Evolutionary conservation across 495 filamentous ascomycete genomes (phyloP).

Genomic region (Podospora appendiculata): DNA sequence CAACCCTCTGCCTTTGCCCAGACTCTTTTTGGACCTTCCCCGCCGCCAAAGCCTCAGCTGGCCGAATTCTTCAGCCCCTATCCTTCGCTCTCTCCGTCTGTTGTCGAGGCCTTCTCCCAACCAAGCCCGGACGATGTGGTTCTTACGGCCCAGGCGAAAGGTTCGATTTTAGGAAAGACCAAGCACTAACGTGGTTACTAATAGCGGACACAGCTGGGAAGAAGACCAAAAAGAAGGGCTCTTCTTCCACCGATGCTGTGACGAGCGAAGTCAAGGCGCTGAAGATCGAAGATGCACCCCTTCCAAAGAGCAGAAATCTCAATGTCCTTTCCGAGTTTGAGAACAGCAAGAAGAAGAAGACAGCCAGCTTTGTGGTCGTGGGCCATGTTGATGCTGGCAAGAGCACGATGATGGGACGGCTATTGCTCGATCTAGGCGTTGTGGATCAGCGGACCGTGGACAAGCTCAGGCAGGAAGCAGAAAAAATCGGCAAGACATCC

Average conservation of each 20-base stretch:
- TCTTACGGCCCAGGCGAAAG: constrained; percentile 80
- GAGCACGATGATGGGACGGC: constrained; percentile 91
- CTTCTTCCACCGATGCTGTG: constrained; percentile 22
- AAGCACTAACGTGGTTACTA: constrained; percentile 32
- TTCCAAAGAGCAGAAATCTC: constrained; percentile 76
- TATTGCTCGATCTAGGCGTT: constrained; percentile 83
- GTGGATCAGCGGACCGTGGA: constrained; percentile 82
- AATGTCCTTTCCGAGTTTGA: constrained; percentile 78
- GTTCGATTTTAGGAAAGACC: constrained; percentile 51
- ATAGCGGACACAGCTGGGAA: constrained; percentile 31
- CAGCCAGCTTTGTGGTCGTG: constrained; percentile 92
- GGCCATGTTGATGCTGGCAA: constrained; percentile 97
- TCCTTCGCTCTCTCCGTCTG: constrained; percentile 28
- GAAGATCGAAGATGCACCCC: constrained; percentile 60
- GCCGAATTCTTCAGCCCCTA: constrained; percentile 43
- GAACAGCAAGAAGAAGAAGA: constrained; percentile 66
- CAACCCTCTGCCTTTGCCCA: constrained; percentile 62
- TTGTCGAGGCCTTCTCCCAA: constrained; percentile 63
- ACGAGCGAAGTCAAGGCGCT: constrained; percentile 48
- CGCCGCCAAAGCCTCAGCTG: constrained; percentile 25
- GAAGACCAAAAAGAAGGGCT: constrained; percentile 25
- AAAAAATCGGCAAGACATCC: constrained; percentile 86
- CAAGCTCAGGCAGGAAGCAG: constrained; percentile 78
- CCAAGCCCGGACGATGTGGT: constrained; percentile 95
- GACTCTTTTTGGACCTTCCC: constrained; percentile 50